Conservation (phyloP, 139 green algal species). For the Coccomyxa sp. region DNA sequence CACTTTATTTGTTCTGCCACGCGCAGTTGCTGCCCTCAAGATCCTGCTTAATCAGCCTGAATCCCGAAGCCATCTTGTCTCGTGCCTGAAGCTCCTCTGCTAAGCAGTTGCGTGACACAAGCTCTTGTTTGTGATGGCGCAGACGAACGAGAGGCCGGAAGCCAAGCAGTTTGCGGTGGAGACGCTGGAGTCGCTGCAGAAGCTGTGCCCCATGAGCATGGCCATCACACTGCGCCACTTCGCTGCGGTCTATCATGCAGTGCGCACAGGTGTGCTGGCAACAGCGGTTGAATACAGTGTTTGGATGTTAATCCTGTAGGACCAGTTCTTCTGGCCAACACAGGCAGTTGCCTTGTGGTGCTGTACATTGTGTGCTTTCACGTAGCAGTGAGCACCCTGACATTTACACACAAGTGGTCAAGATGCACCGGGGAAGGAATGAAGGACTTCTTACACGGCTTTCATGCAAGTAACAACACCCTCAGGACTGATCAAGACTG, state of each 20-base stretch:
- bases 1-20: not conserved
- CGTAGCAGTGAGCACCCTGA: not conserved
- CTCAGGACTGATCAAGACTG: not conserved
- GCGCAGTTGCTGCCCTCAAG: too few relatives aligned
- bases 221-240: conserved; percentile 10
- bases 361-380: not conserved
- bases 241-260: not conserved
- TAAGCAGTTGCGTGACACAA: not conserved
- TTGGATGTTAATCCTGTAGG: not conserved
- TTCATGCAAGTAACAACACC: too few relatives aligned
- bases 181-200: conserved; percentile 5
- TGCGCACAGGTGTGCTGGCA: not conserved
- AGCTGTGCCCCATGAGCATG: conserved; percentile 8
- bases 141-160: not conserved
- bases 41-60: too few relatives aligned
- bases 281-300: not conserved
- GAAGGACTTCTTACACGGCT: too few relatives aligned
- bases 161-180: conserved; percentile 7
- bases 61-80: too few relatives aligned
- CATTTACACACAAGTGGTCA: not conserved
- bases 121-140: not conserved
- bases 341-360: not conserved
- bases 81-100: not conserved
- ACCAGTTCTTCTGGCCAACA: not conserved
- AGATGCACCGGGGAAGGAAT: not conserved